phyloP scores from a whole-genome alignment of 306 rosid genomes.

The Boehmeria nivea region DNA sequence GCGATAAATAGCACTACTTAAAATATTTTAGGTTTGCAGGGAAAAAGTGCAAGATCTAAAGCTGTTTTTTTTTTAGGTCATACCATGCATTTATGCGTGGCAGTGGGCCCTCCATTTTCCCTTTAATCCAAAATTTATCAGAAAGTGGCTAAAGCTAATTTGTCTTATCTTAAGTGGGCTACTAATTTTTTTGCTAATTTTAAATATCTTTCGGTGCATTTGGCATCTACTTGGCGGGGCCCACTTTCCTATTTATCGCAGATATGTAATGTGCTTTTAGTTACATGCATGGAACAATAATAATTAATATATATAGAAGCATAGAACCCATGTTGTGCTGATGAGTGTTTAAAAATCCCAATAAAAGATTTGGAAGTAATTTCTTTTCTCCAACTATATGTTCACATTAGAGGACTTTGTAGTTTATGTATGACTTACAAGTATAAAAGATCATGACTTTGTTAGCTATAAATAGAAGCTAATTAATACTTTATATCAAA shows the following conservation, averaged over 20 bases:
- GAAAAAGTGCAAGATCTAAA: slow-evolving; percentile 2
- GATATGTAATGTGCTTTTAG: background rate
- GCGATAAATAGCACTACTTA: too few species aligned
- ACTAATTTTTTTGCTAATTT: background rate
- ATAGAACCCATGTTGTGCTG: background rate
- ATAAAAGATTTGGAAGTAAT: too few species aligned
- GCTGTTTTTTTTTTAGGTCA: background rate
- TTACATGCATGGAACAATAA: background rate
- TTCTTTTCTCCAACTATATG: too few species aligned
- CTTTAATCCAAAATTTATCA: background rate
- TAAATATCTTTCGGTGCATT: slow-evolving; percentile 6
- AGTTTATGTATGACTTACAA: too few species aligned
- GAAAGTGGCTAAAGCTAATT: background rate
- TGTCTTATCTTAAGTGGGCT: background rate
- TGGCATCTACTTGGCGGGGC: background rate
- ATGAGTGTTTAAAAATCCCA: too few species aligned
- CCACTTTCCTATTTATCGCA: slow-evolving; percentile 13
- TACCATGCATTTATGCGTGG: background rate
- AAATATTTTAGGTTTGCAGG: background rate
- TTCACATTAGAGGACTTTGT: too few species aligned
- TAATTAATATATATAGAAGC: background rate
- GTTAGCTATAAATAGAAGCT: background rate
- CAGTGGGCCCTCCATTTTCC: background rate
- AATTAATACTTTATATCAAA: background rate
- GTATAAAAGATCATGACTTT: too few species aligned